Conservation (phyloP, 345 rosid species). For the Syzygium grande region DNA sequence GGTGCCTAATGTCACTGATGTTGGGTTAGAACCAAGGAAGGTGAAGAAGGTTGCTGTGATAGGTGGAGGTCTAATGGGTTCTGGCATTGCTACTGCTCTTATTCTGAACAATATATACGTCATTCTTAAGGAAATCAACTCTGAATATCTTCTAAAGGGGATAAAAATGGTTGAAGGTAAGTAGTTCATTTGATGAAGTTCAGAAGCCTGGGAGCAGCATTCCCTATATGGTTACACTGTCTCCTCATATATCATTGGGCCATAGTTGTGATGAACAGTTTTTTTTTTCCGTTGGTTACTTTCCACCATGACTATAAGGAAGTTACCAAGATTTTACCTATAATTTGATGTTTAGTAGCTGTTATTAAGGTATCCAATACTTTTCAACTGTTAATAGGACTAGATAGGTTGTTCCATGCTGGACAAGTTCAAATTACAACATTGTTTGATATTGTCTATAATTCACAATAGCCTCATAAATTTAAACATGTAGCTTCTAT, state of each 20-base stretch:
- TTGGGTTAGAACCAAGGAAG: conserved; percentile 74
- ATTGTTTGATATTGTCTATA: neutral
- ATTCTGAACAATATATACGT: conserved; percentile 57
- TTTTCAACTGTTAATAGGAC: neutral
- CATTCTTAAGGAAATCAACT: conserved; percentile 78
- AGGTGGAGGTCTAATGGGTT: conserved; percentile 99
- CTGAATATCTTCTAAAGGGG: conserved; percentile 80
- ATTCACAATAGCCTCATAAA: neutral
- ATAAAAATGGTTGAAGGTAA: conserved; percentile 70
- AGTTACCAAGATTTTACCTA: neutral
- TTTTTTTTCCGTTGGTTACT: neutral
- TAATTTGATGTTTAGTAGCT: neutral
- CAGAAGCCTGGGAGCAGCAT: neutral
- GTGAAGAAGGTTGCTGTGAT: conserved; percentile 85
- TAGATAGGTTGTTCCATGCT: neutral
- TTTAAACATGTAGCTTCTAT: neutral
- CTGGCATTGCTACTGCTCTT: conserved; percentile 88
- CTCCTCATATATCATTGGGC: neutral
- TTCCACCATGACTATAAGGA: neutral
- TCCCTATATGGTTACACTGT: neutral
- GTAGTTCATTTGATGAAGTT: neutral
- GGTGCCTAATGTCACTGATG: conserved; percentile 86
- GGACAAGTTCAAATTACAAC: neutral
- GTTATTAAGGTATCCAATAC: neutral
- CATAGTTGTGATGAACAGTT: neutral